phyloP scores from a whole-genome alignment of 139 green algal species.

The Chlorella sorokiniana region DNA sequence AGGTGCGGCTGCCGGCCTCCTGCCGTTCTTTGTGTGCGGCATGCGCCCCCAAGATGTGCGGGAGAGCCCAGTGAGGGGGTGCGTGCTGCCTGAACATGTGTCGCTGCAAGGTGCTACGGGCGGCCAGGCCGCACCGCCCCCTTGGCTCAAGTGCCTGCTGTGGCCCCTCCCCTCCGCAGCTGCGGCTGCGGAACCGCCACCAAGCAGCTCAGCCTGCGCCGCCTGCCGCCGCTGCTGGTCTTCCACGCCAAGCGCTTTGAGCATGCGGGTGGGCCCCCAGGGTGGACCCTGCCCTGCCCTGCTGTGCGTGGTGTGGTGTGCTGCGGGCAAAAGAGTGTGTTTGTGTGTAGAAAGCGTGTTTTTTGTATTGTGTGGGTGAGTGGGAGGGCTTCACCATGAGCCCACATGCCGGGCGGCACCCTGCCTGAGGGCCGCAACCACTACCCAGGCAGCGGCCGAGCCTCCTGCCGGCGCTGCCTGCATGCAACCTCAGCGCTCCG shows the following conservation, averaged over 20 bases:
- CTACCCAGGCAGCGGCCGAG: background rate
- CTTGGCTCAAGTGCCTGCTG: too few relatives aligned
- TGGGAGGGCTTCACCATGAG: too few relatives aligned
- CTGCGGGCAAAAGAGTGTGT: background rate
- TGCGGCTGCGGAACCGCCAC: constrained; percentile 52
- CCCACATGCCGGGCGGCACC: too few relatives aligned
- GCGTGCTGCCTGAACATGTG: too few relatives aligned
- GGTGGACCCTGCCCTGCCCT: background rate
- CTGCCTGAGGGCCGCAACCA: too few relatives aligned
- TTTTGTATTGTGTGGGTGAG: too few relatives aligned
- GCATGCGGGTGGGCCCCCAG: constrained; percentile 43
- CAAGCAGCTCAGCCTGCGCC: constrained; percentile 90
- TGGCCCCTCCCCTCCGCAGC: background rate
- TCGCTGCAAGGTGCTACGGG: too few relatives aligned
- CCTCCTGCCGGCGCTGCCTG: background rate
- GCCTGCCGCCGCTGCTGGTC: constrained; percentile 83
- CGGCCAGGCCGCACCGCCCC: too few relatives aligned
- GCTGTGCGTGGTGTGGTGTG: background rate
- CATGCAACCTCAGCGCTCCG: background rate
- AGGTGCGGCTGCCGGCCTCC: background rate
- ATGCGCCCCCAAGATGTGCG: too few relatives aligned
- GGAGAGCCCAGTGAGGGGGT: too few relatives aligned
- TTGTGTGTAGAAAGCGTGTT: too few relatives aligned
- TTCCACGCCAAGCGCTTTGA: constrained; percentile 95
- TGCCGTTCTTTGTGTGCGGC: background rate